Conservation (phyloP, 2,329 filamentous ascomycete genomes). For the Aureobasidium melanogenum region DNA sequence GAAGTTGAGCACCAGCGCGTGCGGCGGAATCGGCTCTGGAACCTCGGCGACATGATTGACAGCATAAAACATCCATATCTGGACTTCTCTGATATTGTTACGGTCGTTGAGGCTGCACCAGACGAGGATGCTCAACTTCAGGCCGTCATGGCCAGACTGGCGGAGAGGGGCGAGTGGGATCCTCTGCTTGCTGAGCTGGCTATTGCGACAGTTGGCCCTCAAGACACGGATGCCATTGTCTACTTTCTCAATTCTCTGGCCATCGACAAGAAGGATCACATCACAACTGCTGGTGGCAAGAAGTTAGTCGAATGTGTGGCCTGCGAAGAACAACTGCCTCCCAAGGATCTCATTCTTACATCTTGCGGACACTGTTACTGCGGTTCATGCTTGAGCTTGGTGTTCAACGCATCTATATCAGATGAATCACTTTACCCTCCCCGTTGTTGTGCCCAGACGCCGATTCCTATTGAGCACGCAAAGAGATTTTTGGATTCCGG, state of each 20-base stretch:
- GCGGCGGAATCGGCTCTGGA: not conserved
- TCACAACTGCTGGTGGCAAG: not conserved
- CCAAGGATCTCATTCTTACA: not conserved
- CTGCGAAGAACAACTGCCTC: not conserved
- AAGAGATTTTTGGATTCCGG: not conserved
- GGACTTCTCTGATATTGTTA: not conserved
- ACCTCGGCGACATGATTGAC: not conserved
- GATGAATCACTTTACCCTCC: not conserved
- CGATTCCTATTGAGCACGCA: not conserved
- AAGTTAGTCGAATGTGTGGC: not conserved
- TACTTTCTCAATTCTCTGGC: not conserved
- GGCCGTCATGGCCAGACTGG: not conserved
- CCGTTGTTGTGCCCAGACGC: not conserved
- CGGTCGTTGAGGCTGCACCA: not conserved
- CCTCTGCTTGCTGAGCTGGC: not conserved
- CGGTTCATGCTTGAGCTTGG: not conserved
- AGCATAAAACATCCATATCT: not conserved
- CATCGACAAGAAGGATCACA: not conserved
- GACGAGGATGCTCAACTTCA: not conserved
- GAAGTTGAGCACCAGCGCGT: not conserved
- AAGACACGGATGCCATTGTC: not conserved
- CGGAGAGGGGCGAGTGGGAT: not conserved
- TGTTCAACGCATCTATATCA: not conserved
- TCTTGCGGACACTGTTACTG: not conserved
- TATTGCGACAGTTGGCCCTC: not conserved